These are phyloP conservation scores for Trichoderma sp. DNA, from an alignment of 2,329 filamentous ascomycete genomes.

Conservation along the genomic window DNA sequence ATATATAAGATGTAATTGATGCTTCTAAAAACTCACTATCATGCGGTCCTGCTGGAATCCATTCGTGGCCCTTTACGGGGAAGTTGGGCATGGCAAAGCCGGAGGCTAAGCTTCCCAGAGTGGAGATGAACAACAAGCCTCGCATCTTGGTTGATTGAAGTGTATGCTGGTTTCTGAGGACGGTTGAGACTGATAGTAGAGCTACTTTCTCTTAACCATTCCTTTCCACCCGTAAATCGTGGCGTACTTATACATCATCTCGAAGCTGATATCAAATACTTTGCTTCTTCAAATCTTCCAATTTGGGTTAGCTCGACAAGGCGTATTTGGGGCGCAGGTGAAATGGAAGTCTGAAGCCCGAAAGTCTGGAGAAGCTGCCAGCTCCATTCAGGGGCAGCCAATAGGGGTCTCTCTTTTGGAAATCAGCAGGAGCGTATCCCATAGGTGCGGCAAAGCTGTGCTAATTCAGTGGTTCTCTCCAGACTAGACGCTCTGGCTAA, in stretches of 20 bases:
- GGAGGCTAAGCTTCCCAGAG: neutral
- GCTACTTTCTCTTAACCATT: neutral
- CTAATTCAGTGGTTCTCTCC: neutral
- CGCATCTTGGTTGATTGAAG: neutral
- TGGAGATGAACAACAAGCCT: neutral
- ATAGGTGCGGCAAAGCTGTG: neutral
- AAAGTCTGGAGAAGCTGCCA: neutral
- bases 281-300: neutral
- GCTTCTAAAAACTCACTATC: neutral
- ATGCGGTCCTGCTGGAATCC: constrained; percentile 1
- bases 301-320: neutral
- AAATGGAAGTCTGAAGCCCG: neutral
- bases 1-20: neutral
- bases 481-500: neutral
- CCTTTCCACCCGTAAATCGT: neutral
- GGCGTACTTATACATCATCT: neutral
- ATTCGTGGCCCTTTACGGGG: neutral
- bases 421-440: neutral
- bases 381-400: neutral
- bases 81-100: constrained; percentile 5
- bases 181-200: neutral
- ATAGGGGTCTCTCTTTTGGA: neutral
- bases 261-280: neutral
- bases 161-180: neutral
- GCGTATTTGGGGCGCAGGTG: neutral